Evolutionary conservation across 148 eudicot genomes (phyloP), one percentile per base, ranked within the genome.

Genomic region (Silene uniflora): DNA sequence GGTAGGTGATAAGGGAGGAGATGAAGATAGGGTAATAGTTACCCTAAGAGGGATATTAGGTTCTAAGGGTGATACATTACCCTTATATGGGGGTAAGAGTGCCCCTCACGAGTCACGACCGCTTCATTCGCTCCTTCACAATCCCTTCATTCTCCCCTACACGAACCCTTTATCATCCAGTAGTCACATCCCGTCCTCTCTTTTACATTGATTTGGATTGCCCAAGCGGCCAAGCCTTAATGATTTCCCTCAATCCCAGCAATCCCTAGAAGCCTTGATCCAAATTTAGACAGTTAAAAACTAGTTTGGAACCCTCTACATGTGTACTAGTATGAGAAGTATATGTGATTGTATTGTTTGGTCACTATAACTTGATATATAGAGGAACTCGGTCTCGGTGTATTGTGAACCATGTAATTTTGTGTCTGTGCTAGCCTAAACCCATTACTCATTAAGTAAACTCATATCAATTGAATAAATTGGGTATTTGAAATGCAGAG

Each of bases 401-500:
- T 71, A 44, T 52, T 22, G 21, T 23, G 44, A 58, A 46, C 67
- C 42, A 47, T 47, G 77, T 1, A 59, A 5, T 3, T 52, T 16
- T 52, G 13, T 52, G 56, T 52, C 56, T 14, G 5, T 1, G 17
- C 56, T 52, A 52, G 44, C 7, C 5, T 1, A 13, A 52, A 52
- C 56, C 56, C 17, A 16, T 52, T 16, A 16, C 18, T 52, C 56
- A 52, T 16, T 52, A 13, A 13, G 6, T 52, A 52, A 52, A 52
- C 56, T 52, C 5, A 16, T 52, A 52, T 52, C 14, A 2, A 52
- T 52, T 52, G 56, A 13, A 52, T 52, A 52, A 52, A 52, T 52
- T 18, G 18, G 0, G 56, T 52, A 16, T 47, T 44, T 74, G 23
- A 60, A 81, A 76, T 85, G 72, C 85, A 95, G 99, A 92, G 92